These are phyloP conservation scores for Panellus pusillus DNA, from an alignment of 768 basidiomycete species.

Conservation along the genomic window DNA sequence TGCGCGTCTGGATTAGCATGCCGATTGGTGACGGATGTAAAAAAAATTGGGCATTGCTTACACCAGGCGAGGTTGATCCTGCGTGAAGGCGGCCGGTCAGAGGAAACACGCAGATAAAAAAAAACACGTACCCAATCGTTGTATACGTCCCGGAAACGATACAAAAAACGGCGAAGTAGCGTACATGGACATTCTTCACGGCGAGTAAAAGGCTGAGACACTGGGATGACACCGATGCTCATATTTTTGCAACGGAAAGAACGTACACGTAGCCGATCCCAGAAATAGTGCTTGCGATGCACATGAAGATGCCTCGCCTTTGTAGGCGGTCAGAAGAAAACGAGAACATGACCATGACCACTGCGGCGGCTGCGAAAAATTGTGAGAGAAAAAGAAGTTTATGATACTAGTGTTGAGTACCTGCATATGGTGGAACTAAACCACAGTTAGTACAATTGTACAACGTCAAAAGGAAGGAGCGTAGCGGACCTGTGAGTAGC, in stretches of 20 bases:
- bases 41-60: conserved; percentile 26
- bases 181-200: conserved; percentile 56
- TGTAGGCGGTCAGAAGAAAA: conserved; percentile 67
- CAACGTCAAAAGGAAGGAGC: not conserved
- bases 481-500: conserved; percentile 46
- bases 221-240: not conserved
- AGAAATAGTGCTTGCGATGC: conserved; percentile 42
- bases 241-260: not conserved
- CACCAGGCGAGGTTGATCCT: conserved; percentile 72
- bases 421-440: conserved; percentile 70
- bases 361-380: conserved; percentile 61
- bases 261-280: conserved; percentile 64
- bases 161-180: conserved; percentile 78
- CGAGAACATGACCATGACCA: conserved; percentile 56
- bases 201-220: conserved; percentile 53
- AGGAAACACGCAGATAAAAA: not conserved
- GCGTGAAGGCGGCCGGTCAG: not conserved
- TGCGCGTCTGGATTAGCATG: conserved; percentile 52
- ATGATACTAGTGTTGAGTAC: not conserved
- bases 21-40: not conserved
- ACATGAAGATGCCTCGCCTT: conserved; percentile 51
- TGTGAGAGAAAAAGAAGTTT: no score
- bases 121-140: conserved; percentile 50
- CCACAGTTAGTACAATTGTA: not conserved
- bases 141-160: conserved; percentile 79